Percentiles rank a stretch among this genome's conserved stretches.
Evolutionary conservation across 2,329 filamentous ascomycete genomes (phyloP).

Genomic region (Alternaria atra): DNA sequence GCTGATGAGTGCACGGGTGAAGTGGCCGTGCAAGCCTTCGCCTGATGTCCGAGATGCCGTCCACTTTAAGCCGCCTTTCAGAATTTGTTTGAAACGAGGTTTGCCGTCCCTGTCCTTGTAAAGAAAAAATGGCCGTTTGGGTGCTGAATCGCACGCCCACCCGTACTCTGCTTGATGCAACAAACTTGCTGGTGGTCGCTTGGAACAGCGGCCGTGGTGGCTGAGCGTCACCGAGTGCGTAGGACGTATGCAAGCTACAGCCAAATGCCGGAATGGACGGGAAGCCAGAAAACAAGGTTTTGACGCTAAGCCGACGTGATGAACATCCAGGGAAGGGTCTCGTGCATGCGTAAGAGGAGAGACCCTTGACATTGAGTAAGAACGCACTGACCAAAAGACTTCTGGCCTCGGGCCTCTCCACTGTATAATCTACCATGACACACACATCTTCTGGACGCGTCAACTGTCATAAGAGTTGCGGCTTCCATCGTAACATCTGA

Average conservation of each 20-base stretch:
- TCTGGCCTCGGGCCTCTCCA: slow-evolving; percentile 18
- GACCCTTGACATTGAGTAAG: slow-evolving; percentile 10
- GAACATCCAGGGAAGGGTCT: slow-evolving; percentile 17
- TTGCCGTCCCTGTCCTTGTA: slow-evolving; percentile 9
- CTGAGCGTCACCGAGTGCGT: slow-evolving; percentile 1
- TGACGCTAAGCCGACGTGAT: slow-evolving; percentile 7
- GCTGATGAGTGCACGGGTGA: slow-evolving; percentile 2
- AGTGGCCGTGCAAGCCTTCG: slow-evolving; percentile 6
- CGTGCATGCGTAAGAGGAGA: slow-evolving; percentile 10
- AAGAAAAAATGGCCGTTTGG: slow-evolving; percentile 3
- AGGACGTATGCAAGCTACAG: slow-evolving; percentile 6
- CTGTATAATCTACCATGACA: slow-evolving; percentile 21
- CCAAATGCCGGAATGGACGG: slow-evolving; percentile 8
- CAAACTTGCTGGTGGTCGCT: neutral
- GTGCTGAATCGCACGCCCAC: neutral
- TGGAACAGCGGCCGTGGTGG: neutral
- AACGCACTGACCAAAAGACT: slow-evolving; percentile 11
- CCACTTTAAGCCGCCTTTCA: slow-evolving; percentile 6
- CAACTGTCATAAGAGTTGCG: slow-evolving; percentile 16
- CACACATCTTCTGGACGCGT: slow-evolving; percentile 16
- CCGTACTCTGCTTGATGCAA: neutral
- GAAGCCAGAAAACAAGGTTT: slow-evolving; percentile 12
- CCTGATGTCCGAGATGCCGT: neutral
- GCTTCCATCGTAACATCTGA: slow-evolving; percentile 8
- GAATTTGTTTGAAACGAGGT: slow-evolving; percentile 16